These are phyloP conservation scores for Intubia oerlemansii DNA, from an alignment of 2,329 filamentous ascomycete genomes.

Conservation along the genomic window DNA sequence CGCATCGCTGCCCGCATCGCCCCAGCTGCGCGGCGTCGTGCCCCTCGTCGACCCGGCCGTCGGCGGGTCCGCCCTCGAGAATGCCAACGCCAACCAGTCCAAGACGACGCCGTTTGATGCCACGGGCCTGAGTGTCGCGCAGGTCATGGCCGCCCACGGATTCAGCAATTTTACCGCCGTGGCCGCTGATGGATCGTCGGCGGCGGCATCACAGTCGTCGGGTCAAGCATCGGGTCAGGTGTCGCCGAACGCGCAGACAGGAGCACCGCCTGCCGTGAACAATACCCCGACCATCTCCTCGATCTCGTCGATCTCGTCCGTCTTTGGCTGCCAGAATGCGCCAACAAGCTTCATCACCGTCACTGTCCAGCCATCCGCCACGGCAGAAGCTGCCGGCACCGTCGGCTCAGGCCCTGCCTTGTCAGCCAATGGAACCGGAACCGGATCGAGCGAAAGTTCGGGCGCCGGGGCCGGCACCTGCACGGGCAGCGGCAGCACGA, in stretches of 20 bases:
- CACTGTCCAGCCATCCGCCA: constrained; percentile 1
- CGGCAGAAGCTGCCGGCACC: background rate
- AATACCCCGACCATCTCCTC: background rate
- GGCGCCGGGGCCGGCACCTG: constrained; percentile 1
- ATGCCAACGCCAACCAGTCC: constrained; percentile 34
- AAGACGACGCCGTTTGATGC: constrained; percentile 32
- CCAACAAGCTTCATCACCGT: constrained; percentile 1
- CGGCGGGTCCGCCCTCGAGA: constrained; percentile 31
- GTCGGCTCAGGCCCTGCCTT: too few species aligned
- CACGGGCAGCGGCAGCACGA: constrained; percentile 3
- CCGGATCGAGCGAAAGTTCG: background rate
- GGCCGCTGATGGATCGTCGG: constrained; percentile 13
- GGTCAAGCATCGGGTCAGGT: constrained; percentile 7
- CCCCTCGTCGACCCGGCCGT: constrained; percentile 47
- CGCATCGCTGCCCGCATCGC: constrained; percentile 36
- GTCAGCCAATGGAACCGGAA: too few species aligned
- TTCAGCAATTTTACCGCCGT: constrained; percentile 36
- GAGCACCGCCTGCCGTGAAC: too few species aligned
- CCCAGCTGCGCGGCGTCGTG: constrained; percentile 40
- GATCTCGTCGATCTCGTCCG: background rate
- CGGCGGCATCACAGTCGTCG: constrained; percentile 3
- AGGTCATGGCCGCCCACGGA: constrained; percentile 38
- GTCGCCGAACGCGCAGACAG: too few species aligned
- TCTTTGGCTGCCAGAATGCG: background rate
- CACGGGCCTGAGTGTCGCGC: constrained; percentile 40